Evolutionary conservation across 2,329 filamentous ascomycete genomes (phyloP), one percentile per base, ranked within the genome.

Genomic region (Aplosporella prunicola): DNA sequence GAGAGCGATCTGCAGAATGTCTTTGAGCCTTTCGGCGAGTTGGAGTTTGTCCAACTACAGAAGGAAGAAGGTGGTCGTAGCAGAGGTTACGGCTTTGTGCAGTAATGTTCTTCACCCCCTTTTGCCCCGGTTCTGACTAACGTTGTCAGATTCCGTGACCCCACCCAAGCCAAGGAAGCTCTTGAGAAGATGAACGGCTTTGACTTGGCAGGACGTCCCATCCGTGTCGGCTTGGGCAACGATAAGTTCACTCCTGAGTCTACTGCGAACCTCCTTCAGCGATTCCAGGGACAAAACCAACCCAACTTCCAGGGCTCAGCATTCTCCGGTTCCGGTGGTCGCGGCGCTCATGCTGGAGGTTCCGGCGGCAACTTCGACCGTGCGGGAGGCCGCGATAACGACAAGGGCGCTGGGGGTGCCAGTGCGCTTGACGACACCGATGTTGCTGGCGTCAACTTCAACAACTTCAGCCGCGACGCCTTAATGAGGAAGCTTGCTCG

Each of bases 221-320:
- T 98, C 61, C 87, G 91, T 59, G 93, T 98, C 63, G 91, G 91
- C 64, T 85, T 98, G 69, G 91, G 91, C 66, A 98, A 95, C 70
- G 91, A 98, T 83, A 96, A 96, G 77, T 96, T 96, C 67, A 96
- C 88, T 65, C 83, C 88, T 56, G 91, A 96, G 68, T 91, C 87
- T 64, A 94, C 86, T 64, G 82, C 86, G 61, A 88, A 85, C 66
- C 76, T 93, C 59, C 70, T 93, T 57, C 86, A 93, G 69, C 86
- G 86, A 66, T 93, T 93, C 70, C 82, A 86, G 62, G 81, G 82
- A 58, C 80, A 83, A 63, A 79, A 69, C 55, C 68, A 66, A 51
- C 51, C 47, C 25, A 61, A 77, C 63, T 91, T 80, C 61, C 86
- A 93, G 68, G 86, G 86, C 58, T 95, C 88, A 45, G 78, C 82